phyloP scores from a whole-genome alignment of 441 rosid genomes.

The Populus tomentosa region DNA sequence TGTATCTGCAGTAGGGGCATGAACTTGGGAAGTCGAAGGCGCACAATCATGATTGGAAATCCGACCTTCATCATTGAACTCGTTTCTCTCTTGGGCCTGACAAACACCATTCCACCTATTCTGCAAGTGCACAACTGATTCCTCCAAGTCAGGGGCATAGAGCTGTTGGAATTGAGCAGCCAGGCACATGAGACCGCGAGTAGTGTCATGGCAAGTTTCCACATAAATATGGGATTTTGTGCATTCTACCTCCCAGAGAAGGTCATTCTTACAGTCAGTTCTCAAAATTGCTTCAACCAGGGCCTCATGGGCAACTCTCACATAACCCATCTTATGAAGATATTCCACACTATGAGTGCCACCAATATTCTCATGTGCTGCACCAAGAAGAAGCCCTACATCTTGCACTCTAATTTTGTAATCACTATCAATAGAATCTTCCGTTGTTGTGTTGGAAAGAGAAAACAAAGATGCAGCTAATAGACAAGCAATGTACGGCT shows the following conservation, averaged over 20 bases:
- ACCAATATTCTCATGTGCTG: constrained; percentile 45
- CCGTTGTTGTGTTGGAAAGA: constrained; percentile 43
- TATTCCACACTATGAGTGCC: constrained; percentile 55
- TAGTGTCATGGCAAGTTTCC: constrained; percentile 89
- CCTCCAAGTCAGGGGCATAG: constrained; percentile 93
- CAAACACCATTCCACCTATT: constrained; percentile 73
- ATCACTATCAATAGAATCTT: constrained; percentile 42
- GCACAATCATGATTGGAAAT: constrained; percentile 20
- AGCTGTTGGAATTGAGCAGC: constrained; percentile 82
- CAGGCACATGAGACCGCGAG: constrained; percentile 70
- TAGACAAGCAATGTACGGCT: constrained; percentile 57
- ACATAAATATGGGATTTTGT: constrained; percentile 59
- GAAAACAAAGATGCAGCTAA: constrained; percentile 85
- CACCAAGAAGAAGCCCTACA: constrained; percentile 80
- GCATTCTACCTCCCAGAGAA: constrained; percentile 82
- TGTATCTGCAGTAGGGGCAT: constrained; percentile 28
- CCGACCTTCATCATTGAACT: constrained; percentile 31
- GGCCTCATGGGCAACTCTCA: constrained; percentile 79
- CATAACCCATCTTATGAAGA: constrained; percentile 69
- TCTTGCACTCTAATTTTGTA: constrained; percentile 72
- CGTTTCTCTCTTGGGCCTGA: constrained; percentile 47
- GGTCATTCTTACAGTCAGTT: constrained; percentile 52
- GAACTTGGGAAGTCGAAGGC: constrained; percentile 41
- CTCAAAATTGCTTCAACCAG: constrained; percentile 64
- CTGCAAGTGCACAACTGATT: constrained; percentile 82